A percentile compares a stretch with the other conserved stretches of the same genome.
Evolutionary conservation across 441 rosid genomes (phyloP).

Genomic region (Pelargonium citronellum): DNA sequence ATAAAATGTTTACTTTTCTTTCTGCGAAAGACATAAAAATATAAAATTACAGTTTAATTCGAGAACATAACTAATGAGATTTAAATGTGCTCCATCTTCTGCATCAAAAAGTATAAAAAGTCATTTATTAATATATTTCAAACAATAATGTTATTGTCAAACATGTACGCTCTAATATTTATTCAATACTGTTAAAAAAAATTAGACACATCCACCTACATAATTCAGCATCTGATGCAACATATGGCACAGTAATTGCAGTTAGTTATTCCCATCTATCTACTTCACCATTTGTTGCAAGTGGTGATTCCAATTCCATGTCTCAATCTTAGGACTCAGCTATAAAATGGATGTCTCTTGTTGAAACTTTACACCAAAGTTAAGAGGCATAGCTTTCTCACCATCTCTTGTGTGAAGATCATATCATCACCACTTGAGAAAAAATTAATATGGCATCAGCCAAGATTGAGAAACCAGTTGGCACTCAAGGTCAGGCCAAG

Average conservation of each 20-base stretch:
- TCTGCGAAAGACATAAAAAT: too few relatives aligned
- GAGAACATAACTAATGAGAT: too few relatives aligned
- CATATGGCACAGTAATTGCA: not conserved
- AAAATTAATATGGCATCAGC: slow-evolving; percentile 32
- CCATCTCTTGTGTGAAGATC: not conserved
- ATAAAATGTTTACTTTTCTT: too few relatives aligned
- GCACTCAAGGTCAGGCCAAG: slow-evolving; percentile 24
- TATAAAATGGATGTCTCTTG: slow-evolving; percentile 24
- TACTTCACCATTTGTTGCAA: slow-evolving; percentile 12
- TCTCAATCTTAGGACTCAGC: slow-evolving; percentile 1
- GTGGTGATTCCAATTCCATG: slow-evolving; percentile 22
- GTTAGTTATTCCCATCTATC: slow-evolving; percentile 22
- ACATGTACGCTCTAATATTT: too few relatives aligned
- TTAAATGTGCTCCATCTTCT: too few relatives aligned
- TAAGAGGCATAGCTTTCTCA: not conserved
- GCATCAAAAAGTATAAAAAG: too few relatives aligned
- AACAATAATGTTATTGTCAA: too few relatives aligned
- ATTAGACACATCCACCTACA: not conserved
- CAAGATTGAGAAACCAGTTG: slow-evolving; percentile 38
- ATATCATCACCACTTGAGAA: not conserved
- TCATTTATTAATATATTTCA: too few relatives aligned
- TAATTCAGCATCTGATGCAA: slow-evolving; percentile 28
- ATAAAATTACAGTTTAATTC: too few relatives aligned
- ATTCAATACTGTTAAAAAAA: too few relatives aligned
- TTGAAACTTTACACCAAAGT: slow-evolving; percentile 9